Evolutionary conservation across 176 grass and related monocot genomes (phyloP).

Genomic region (Puccinellia tenuiflora): DNA sequence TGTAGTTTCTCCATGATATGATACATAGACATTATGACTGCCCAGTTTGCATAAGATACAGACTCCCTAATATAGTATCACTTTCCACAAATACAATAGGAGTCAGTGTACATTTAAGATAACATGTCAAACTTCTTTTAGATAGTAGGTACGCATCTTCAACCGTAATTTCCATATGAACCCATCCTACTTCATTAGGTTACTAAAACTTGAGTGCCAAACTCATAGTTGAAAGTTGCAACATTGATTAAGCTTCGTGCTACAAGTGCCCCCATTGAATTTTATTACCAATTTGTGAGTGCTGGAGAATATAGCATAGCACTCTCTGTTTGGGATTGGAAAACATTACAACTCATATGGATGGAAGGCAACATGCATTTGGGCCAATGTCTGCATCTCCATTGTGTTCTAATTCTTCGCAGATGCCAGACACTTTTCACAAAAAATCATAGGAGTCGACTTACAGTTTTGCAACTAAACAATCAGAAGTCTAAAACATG

Average conservation of each 20-base stretch:
- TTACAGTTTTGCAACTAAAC: no score
- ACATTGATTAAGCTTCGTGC: not conserved
- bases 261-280: not conserved
- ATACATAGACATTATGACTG: no score
- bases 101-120: not conserved
- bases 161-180: not conserved
- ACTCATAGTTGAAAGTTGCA: not conserved
- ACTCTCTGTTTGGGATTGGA: not conserved
- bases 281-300: not conserved
- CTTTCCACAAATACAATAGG: not conserved
- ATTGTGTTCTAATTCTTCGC: no score
- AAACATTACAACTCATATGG: no score
- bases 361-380: not conserved
- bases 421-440: not conserved
- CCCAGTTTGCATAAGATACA: not conserved
- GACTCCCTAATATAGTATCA: not conserved
- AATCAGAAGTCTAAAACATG: no score
- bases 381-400: not conserved
- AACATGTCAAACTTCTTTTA: not conserved
- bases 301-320: not conserved
- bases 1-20: not conserved
- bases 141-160: not conserved
- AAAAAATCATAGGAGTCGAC: no score
- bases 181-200: not conserved
- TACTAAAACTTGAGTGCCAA: not conserved